Evolutionary conservation across 176 grass and related monocot species (phyloP).

Genomic region (Guadua angustifolia): DNA sequence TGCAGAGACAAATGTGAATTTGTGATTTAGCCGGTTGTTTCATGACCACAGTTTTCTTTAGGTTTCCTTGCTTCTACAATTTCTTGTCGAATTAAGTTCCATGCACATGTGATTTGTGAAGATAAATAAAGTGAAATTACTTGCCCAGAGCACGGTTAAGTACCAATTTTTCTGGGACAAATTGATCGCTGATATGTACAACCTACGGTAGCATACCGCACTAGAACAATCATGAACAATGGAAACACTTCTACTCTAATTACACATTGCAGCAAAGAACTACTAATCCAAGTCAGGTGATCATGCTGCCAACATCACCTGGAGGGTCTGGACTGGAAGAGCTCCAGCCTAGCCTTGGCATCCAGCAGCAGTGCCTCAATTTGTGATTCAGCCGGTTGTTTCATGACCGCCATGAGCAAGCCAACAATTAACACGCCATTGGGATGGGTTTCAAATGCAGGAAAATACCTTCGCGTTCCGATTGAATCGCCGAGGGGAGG

Average conservation of each 20-base stretch:
- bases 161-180: constrained; percentile 39
- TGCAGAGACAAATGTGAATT: too few species aligned
- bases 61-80: not conserved
- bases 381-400: too few species aligned
- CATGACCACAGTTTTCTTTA: too few species aligned
- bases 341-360: constrained; percentile 64
- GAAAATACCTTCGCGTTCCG: too few species aligned
- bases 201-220: constrained; percentile 29
- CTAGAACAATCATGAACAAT: constrained; percentile 38
- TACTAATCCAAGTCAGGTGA: constrained; percentile 34
- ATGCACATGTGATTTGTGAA: not conserved
- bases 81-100: not conserved
- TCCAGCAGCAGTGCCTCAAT: constrained; percentile 65
- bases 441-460: too few species aligned
- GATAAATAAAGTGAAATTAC: constrained; percentile 12
- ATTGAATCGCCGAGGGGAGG: too few species aligned
- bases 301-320: constrained; percentile 48
- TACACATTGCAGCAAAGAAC: constrained; percentile 20
- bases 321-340: constrained; percentile 68
- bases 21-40: too few species aligned
- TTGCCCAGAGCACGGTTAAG: not conserved
- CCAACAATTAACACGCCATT: too few species aligned
- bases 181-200: constrained; percentile 48
- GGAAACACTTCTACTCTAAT: constrained; percentile 42
- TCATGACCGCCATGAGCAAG: too few species aligned